Evolutionary conservation across 2,329 filamentous ascomycete species (phyloP).

Genomic region (Cyclaneusma minus): DNA sequence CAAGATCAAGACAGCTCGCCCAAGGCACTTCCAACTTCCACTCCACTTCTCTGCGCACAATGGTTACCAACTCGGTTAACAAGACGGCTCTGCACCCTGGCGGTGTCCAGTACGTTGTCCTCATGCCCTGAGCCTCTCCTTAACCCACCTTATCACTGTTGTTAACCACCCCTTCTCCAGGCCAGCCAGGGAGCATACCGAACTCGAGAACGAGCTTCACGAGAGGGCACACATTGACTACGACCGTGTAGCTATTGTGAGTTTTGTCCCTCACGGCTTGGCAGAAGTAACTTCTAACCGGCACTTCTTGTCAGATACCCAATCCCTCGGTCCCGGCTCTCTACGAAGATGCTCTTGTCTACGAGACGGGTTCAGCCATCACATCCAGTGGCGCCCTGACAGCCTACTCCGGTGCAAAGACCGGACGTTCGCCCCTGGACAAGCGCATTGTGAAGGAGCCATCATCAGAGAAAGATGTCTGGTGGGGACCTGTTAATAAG

Average conservation of each 20-base stretch:
- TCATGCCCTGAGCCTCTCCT: neutral
- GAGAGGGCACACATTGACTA: slow-evolving; percentile 99
- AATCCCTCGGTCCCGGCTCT: slow-evolving; percentile 87
- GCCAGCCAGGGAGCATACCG: slow-evolving; percentile 77
- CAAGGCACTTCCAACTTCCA: slow-evolving; percentile 12
- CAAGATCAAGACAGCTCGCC: slow-evolving; percentile 9
- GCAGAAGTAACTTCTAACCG: slow-evolving; percentile 6
- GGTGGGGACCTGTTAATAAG: slow-evolving; percentile 99
- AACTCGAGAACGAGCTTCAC: slow-evolving; percentile 94
- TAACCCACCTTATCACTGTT: slow-evolving; percentile 1
- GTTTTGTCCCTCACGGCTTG: slow-evolving; percentile 20
- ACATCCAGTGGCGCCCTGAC: slow-evolving; percentile 89
- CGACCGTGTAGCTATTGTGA: slow-evolving; percentile 91
- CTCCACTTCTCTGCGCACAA: slow-evolving; percentile 15
- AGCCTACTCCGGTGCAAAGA: slow-evolving; percentile 97
- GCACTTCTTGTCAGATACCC: slow-evolving; percentile 37
- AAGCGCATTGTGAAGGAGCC: slow-evolving; percentile 95
- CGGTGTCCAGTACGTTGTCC: slow-evolving; percentile 14
- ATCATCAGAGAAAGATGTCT: slow-evolving; percentile 78
- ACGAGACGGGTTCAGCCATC: slow-evolving; percentile 95
- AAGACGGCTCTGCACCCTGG: slow-evolving; percentile 13
- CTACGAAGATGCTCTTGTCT: slow-evolving; percentile 97
- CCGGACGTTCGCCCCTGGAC: slow-evolving; percentile 87
- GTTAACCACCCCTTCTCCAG: slow-evolving; percentile 25
- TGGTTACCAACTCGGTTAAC: slow-evolving; percentile 16